These are phyloP conservation scores for Botrytis sinoallii DNA, from an alignment of 2,329 filamentous ascomycete species.

Conservation along the genomic window DNA sequence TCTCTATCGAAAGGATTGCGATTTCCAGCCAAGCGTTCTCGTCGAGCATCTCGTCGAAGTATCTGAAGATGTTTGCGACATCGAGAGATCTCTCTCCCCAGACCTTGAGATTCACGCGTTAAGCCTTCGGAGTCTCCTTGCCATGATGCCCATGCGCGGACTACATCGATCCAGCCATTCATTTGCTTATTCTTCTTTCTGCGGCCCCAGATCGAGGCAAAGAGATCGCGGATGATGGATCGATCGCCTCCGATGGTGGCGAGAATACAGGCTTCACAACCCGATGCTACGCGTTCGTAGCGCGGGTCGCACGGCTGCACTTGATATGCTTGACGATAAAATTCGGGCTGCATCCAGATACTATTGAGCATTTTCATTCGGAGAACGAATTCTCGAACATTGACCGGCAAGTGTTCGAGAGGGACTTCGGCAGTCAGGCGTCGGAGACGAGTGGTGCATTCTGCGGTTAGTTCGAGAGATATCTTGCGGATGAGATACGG, in stretches of 20 bases:
- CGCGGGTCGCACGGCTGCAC: constrained; percentile 33
- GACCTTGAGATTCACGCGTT: constrained; percentile 1
- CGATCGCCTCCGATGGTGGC: constrained; percentile 46
- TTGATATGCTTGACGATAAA: constrained; percentile 41
- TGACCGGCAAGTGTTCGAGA: constrained; percentile 23
- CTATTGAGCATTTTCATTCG: constrained; percentile 30
- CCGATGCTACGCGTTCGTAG: constrained; percentile 36
- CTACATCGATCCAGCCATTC: constrained; percentile 24
- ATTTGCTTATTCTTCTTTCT: constrained; percentile 23
- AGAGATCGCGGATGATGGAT: constrained; percentile 45
- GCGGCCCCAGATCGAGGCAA: constrained; percentile 45
- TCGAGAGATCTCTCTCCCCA: constrained; percentile 24
- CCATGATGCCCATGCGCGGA: constrained; percentile 28
- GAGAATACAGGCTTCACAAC: constrained; percentile 54
- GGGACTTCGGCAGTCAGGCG: neutral
- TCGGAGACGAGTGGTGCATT: constrained; percentile 41
- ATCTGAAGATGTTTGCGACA: constrained; percentile 39
- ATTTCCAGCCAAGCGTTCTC: neutral
- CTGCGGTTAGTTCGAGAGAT: constrained; percentile 44
- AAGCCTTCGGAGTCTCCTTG: constrained; percentile 12
- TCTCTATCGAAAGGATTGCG: neutral
- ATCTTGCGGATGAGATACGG: constrained; percentile 45
- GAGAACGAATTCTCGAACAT: constrained; percentile 18
- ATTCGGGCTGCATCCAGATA: constrained; percentile 39
- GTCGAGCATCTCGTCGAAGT: constrained; percentile 43